Conservation (phyloP, 2,329 filamentous ascomycete genomes). For the Aureobasidium sp. region DNA sequence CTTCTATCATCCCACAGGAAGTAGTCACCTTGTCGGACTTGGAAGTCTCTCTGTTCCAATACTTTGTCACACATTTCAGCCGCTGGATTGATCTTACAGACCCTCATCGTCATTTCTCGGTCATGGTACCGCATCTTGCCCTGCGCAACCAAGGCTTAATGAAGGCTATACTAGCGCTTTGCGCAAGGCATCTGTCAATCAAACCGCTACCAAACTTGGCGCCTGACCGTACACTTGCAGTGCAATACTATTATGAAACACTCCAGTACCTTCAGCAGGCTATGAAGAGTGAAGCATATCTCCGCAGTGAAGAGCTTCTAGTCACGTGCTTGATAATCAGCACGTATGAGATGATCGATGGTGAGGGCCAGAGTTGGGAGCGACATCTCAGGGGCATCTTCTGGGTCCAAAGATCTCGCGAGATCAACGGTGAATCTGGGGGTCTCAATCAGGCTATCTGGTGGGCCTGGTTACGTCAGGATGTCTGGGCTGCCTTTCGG, state of each 20-base stretch:
- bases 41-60: slow-evolving; percentile 27
- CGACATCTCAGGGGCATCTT: slow-evolving; percentile 53
- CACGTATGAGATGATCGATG: slow-evolving; percentile 56
- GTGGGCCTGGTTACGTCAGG: slow-evolving; percentile 56
- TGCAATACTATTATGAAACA: slow-evolving; percentile 51
- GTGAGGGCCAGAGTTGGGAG: slow-evolving; percentile 46
- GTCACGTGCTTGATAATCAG: slow-evolving; percentile 51
- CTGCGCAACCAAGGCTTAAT: slow-evolving; percentile 45
- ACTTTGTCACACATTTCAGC: slow-evolving; percentile 26
- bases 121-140: slow-evolving; percentile 27
- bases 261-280: slow-evolving; percentile 51
- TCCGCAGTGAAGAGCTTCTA: slow-evolving; percentile 46
- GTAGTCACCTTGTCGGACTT: slow-evolving; percentile 20
- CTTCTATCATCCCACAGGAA: slow-evolving; percentile 3
- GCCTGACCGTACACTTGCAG: slow-evolving; percentile 20
- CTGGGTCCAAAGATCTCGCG: slow-evolving; percentile 51
- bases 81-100: slow-evolving; percentile 34
- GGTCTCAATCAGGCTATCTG: slow-evolving; percentile 48
- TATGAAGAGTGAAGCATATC: slow-evolving; percentile 47
- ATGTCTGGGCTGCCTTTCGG: slow-evolving; percentile 53
- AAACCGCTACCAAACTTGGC: slow-evolving; percentile 17
- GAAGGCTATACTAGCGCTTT: slow-evolving; percentile 48
- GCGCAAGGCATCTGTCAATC: slow-evolving; percentile 39
- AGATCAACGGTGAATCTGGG: slow-evolving; percentile 48
- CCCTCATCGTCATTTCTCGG: slow-evolving; percentile 27